phyloP scores from a whole-genome alignment of 257 asterid genomes.

The Misopates orontium region DNA sequence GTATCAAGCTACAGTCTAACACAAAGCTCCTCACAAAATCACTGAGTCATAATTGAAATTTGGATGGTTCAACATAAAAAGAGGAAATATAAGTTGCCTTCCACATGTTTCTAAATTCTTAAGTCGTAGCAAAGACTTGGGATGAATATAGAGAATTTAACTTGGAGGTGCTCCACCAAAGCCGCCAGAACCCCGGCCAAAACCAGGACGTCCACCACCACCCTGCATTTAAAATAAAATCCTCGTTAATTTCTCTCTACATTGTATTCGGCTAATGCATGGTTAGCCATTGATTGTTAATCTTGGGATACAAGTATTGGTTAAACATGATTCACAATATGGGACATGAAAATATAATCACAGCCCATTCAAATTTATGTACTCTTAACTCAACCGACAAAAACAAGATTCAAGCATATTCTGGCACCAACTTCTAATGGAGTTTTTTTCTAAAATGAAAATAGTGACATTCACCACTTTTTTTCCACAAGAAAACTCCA shows the following conservation, averaged over 20 bases:
- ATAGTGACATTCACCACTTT: too few relatives aligned
- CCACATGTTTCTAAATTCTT: constrained; percentile 21
- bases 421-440: too few relatives aligned
- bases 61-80: too few relatives aligned
- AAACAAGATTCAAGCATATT: too few relatives aligned
- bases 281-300: neutral
- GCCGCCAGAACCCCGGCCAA: constrained; percentile 56
- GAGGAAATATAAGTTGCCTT: neutral
- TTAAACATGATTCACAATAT: too few relatives aligned
- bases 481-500: too few relatives aligned
- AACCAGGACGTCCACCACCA: constrained; percentile 47
- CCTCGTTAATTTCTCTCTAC: neutral
- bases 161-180: constrained; percentile 57
- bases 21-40: too few relatives aligned
- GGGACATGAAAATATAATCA: neutral
- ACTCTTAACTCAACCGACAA: too few relatives aligned
- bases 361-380: neutral
- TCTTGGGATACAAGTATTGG: neutral
- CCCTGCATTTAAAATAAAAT: constrained; percentile 35
- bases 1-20: too few relatives aligned
- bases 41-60: too few relatives aligned
- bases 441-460: too few relatives aligned
- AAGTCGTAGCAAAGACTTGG: constrained; percentile 5
- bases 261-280: neutral
- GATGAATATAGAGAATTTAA: constrained; percentile 24